Base-by-base conservation (phyloP, 148 eudicot genomes). In the Mesembryanthemum crystallinum region DNA sequence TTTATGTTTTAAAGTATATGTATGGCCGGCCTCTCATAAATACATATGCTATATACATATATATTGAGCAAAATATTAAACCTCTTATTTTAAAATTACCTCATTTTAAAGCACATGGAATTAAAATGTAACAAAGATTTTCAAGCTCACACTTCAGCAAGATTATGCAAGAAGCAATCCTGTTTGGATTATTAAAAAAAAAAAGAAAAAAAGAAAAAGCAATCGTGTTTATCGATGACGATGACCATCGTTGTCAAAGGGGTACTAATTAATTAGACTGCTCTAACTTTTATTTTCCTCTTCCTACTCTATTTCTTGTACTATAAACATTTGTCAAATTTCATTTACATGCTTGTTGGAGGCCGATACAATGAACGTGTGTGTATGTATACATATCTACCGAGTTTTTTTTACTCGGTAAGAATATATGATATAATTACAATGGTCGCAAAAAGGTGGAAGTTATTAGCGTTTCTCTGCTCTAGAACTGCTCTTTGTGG, bases 401-500 rank as follows among this genome's bases (percentile, higher is more conserved):
- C 27, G 27, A 57, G 27, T 69, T 63, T 27, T 23, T 45, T 32
- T 45, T 39, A 17, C 71, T 74, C 66, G 29, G 66, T 20, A 67
- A 72, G 63, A 77, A 77, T 81, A 60, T 77, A 27, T 27, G 77
- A 73, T 18, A 47, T 81, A 76, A 65, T 67, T 81, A 81, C 80
- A 81, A 27, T 29, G 30, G 25, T 35, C 65, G 52, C 80, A 77
- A 76, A 76, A 75, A 25, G 35, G 72, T 59, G 32, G 76, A 75
- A 57, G 3, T 43, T 32, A 64, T 80, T 81, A 71, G 76, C 55
- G 76, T 59, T 23, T 21, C 67, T 67, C 60, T 70, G 66, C 76
- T 75, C 83, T 80, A 92, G 85, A 92, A 92, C 60, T 85, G 86
- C 74, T 91, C 97, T 81, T 91, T 91, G 91, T 93, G 98, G 75